These are phyloP conservation scores for Zychaea mexicana DNA, from an alignment of 371 early-diverging fungal genomes.

Conservation along the genomic window DNA sequence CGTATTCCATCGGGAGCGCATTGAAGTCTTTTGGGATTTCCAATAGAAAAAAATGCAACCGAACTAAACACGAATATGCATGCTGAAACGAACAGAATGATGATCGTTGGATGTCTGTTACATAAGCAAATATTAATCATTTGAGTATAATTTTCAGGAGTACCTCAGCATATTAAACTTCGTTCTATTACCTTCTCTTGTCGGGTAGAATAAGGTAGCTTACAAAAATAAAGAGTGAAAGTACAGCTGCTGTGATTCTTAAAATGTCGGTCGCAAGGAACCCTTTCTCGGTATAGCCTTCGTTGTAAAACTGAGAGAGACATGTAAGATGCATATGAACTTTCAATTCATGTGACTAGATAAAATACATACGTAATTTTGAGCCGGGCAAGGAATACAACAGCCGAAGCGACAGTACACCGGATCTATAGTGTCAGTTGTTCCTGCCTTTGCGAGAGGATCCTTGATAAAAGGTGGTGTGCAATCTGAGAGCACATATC, in stretches of 20 bases:
- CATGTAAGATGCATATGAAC: slow-evolving; percentile 28
- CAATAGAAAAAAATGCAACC: slow-evolving; percentile 53
- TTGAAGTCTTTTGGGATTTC: slow-evolving; percentile 54
- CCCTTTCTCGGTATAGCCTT: slow-evolving; percentile 44
- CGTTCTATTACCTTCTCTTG: slow-evolving; percentile 37
- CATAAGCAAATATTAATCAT: background rate
- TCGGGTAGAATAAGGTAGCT: slow-evolving; percentile 62
- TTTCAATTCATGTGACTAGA: slow-evolving; percentile 12
- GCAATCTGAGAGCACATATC: slow-evolving; percentile 30
- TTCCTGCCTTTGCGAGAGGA: slow-evolving; percentile 23
- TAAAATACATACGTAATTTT: slow-evolving; percentile 27
- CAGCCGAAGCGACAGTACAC: slow-evolving; percentile 32
- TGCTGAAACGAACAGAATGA: slow-evolving; percentile 60
- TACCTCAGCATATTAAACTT: too few species aligned
- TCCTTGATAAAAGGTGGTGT: slow-evolving; percentile 46
- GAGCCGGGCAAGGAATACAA: slow-evolving; percentile 46
- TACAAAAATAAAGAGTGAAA: slow-evolving; percentile 53
- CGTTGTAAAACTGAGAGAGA: slow-evolving; percentile 40
- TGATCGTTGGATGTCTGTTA: slow-evolving; percentile 59
- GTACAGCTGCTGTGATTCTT: slow-evolving; percentile 50
- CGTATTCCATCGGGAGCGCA: slow-evolving; percentile 46
- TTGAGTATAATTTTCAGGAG: too few species aligned
- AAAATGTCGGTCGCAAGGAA: slow-evolving; percentile 52
- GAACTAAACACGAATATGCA: slow-evolving; percentile 56
- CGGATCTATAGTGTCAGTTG: slow-evolving; percentile 13